These are phyloP conservation scores for Carex cristatella DNA, from an alignment of 176 grass and related monocot species.

Conservation along the genomic window DNA sequence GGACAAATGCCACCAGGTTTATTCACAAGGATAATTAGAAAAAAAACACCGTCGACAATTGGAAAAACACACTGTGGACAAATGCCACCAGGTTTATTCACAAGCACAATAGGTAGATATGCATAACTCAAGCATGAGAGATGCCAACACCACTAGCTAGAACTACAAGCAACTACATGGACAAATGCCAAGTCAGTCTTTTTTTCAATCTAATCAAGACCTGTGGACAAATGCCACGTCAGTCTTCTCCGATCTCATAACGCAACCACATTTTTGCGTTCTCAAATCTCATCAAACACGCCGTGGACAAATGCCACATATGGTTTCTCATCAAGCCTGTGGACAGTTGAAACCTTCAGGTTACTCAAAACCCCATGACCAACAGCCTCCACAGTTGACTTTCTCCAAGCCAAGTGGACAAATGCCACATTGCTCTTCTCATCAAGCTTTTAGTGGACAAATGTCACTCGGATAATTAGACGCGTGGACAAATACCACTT, in stretches of 20 bases:
- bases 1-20: neutral
- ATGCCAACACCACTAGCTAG: neutral
- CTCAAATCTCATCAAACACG: neutral
- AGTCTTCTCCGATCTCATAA: neutral
- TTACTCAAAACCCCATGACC: neutral
- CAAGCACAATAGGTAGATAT: neutral
- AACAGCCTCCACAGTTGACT: neutral
- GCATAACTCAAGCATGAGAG: neutral
- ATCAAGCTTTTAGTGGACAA: neutral
- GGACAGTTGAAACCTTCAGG: neutral
- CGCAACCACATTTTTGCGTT: neutral
- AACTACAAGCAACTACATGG: neutral
- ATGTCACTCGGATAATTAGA: neutral
- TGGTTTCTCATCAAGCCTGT: neutral
- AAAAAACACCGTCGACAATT: too few species aligned
- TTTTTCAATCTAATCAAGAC: neutral
- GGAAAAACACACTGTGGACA: too few species aligned
- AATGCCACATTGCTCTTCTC: neutral
- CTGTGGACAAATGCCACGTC: neutral
- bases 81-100: too few species aligned
- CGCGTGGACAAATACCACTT: neutral
- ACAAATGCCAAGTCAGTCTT: neutral
- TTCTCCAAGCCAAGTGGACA: neutral
- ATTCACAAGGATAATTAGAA: too few species aligned
- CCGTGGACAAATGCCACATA: constrained; percentile 2